Conservation (phyloP, 345 rosid genomes). For the Corymbia maculata region DNA sequence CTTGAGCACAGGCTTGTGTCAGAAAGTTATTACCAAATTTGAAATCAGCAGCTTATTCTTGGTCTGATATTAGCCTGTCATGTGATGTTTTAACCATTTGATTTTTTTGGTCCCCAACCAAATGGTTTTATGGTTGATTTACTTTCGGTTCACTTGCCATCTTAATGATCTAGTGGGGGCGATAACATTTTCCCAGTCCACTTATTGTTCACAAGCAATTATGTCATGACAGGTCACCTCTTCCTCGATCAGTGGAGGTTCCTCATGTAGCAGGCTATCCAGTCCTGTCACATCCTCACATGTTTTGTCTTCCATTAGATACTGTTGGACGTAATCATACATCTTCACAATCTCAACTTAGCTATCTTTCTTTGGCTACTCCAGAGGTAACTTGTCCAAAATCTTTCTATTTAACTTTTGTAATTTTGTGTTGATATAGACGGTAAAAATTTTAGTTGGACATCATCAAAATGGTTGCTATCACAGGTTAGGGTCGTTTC, state of each 20-base stretch:
- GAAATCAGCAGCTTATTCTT: neutral
- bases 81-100: neutral
- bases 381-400: constrained; percentile 51
- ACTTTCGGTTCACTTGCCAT: neutral
- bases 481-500: neutral
- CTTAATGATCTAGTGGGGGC: neutral
- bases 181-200: neutral
- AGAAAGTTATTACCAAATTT: neutral
- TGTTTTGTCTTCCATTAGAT: constrained; percentile 27
- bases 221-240: constrained; percentile 40
- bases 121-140: neutral
- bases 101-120: neutral
- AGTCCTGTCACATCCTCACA: constrained; percentile 40
- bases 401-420: neutral
- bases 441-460: neutral
- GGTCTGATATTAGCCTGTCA: neutral
- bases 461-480: neutral
- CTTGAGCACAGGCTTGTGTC: neutral
- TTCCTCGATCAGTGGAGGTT: constrained; percentile 43
- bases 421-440: neutral
- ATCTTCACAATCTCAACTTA: constrained; percentile 19
- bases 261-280: constrained; percentile 67
- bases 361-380: constrained; percentile 81
- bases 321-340: constrained; percentile 28
- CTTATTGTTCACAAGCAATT: neutral